A percentile compares a stretch with the other conserved stretches of the same genome.
Evolutionary conservation across 2,329 filamentous ascomycete species (phyloP).

Genomic region (Pseudogymnoascus sp.): DNA sequence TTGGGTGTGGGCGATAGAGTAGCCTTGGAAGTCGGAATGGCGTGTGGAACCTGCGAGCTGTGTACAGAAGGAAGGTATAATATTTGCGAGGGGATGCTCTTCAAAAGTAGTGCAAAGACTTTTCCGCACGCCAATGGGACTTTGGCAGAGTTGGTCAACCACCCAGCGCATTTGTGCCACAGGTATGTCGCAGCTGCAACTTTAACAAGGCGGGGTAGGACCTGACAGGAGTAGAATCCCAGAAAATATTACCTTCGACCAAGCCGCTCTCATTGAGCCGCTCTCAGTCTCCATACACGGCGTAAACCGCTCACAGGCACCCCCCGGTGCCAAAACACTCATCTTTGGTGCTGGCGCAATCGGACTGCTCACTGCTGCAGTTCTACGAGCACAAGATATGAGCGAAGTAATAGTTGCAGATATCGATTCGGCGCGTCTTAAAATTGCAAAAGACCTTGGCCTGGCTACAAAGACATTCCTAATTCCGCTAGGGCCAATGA

Average conservation of each 20-base stretch:
- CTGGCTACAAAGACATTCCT: background rate
- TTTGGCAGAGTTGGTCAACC: conserved; percentile 53
- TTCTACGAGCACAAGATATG: conserved; percentile 22
- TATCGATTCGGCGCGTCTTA: background rate
- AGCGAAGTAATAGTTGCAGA: background rate
- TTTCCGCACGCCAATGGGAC: conserved; percentile 30
- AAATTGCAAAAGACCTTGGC: background rate
- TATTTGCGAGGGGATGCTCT: conserved; percentile 60
- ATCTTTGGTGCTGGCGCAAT: conserved; percentile 59
- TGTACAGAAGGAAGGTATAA: conserved; percentile 91
- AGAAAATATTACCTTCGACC: conserved; percentile 48
- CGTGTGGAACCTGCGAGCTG: conserved; percentile 81
- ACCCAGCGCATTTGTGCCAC: conserved; percentile 93
- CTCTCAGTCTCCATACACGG: conserved; percentile 55
- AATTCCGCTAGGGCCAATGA: background rate
- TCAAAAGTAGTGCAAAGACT: conserved; percentile 28
- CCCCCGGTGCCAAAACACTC: conserved; percentile 48
- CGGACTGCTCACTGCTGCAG: conserved; percentile 53
- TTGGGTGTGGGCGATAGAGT: conserved; percentile 83
- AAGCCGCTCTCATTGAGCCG: conserved; percentile 53
- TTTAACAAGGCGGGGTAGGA: background rate
- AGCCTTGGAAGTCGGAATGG: conserved; percentile 87
- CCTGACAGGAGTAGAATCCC: conserved; percentile 39
- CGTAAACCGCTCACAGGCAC: conserved; percentile 45
- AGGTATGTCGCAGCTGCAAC: conserved; percentile 39